Evolutionary conservation across 2,329 filamentous ascomycete species (phyloP).

Genomic region (Phialophora expanda): DNA sequence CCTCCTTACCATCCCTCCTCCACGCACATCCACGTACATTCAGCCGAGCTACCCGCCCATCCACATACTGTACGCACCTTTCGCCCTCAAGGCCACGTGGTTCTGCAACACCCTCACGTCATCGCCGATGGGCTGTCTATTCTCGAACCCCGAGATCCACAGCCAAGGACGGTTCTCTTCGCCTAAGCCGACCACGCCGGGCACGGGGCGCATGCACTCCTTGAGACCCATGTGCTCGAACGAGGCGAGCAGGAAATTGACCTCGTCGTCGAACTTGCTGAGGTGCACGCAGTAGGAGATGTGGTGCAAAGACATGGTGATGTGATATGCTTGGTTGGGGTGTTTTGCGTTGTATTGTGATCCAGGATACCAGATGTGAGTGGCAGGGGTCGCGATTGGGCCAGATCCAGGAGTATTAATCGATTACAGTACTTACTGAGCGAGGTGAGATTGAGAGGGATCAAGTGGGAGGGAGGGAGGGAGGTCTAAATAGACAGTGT

Average conservation of each 20-base stretch:
- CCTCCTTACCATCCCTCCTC: no score
- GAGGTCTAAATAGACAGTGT: background rate
- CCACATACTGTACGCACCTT: constrained; percentile 20
- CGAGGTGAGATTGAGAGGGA: background rate
- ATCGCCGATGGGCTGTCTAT: constrained; percentile 28
- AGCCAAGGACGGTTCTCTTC: constrained; percentile 38
- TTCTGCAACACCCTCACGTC: constrained; percentile 13
- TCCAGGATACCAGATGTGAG: background rate
- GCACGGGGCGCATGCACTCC: constrained; percentile 41
- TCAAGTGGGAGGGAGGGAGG: background rate
- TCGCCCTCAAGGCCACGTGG: constrained; percentile 28
- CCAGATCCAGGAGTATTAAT: no score
- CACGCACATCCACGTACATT: no score
- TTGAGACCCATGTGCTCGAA: constrained; percentile 43
- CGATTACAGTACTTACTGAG: no score
- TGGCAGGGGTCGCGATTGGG: no score
- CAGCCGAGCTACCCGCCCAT: no score
- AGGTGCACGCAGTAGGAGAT: constrained; percentile 40
- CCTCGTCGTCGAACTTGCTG: constrained; percentile 41
- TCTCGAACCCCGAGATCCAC: constrained; percentile 39
- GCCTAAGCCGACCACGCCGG: constrained; percentile 42
- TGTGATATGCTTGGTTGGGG: background rate
- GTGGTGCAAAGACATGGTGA: constrained; percentile 50
- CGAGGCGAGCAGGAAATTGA: constrained; percentile 43
- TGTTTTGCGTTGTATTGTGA: background rate